phyloP scores from a whole-genome alignment of 176 grass and related monocot genomes.

The Juncus effusus region DNA sequence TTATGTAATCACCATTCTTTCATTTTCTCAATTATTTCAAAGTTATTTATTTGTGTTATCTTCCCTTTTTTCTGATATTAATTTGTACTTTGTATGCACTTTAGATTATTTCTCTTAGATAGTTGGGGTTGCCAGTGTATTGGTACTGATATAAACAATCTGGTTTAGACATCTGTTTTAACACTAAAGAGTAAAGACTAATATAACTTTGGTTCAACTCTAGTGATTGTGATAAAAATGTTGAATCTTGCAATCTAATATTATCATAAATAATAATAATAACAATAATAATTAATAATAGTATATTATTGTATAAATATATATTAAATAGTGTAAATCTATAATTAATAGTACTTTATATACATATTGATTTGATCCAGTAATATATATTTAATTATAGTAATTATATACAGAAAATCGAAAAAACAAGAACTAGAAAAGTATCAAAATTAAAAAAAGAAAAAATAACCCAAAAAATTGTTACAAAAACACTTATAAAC shows the following conservation, averaged over 20 bases:
- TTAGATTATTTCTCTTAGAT: not conserved
- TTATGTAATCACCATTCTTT: no score
- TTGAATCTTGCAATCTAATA: not conserved
- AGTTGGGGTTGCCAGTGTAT: not conserved
- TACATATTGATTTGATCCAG: no score
- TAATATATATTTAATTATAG: no score
- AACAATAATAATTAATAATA: no score
- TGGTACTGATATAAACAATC: not conserved
- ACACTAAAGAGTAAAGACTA: not conserved
- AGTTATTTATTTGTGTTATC: no score
- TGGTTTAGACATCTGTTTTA: not conserved
- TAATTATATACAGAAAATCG: no score
- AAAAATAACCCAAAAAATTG: not conserved
- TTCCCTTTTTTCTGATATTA: no score
- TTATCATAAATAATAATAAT: no score
- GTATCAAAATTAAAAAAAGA: not conserved
- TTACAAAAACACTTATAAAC: no score
- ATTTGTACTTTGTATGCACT: no score
- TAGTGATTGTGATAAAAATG: conserved; percentile 1
- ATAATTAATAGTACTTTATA: not conserved
- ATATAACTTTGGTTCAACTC: not conserved
- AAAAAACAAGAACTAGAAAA: not conserved
- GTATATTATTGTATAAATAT: no score
- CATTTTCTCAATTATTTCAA: no score
- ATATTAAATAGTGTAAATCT: conserved; percentile 4